Conservation (phyloP, 352 stramenopile genomes). For the Pythium pyrilobum region DNA sequence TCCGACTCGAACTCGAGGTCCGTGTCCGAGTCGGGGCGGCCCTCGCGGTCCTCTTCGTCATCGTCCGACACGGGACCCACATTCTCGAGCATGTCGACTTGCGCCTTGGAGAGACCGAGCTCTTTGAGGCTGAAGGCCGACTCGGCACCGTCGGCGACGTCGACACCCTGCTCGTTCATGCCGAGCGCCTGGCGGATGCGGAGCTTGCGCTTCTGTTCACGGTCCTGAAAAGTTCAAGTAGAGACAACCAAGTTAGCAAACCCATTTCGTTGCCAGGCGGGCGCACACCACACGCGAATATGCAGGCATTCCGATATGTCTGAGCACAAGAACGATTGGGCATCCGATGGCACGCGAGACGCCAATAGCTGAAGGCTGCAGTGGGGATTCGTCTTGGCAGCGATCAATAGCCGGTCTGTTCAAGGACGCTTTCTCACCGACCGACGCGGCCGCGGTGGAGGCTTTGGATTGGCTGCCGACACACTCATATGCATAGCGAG, state of each 20-base stretch:
- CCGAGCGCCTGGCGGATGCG: slow-evolving; percentile 72
- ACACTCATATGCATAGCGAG: slow-evolving; percentile 18
- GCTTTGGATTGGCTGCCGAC: slow-evolving; percentile 80
- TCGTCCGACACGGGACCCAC: slow-evolving; percentile 48
- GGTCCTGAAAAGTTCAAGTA: slow-evolving; percentile 46
- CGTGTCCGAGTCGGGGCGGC: slow-evolving; percentile 17
- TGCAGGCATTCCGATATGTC: slow-evolving; percentile 33
- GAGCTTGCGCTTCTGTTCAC: slow-evolving; percentile 82
- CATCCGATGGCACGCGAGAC: slow-evolving; percentile 55
- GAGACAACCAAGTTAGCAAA: background rate
- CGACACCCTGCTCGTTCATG: slow-evolving; percentile 81
- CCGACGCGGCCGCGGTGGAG: slow-evolving; percentile 31
- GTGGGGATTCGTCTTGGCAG: slow-evolving; percentile 57
- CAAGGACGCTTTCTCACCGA: slow-evolving; percentile 79
- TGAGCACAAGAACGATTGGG: slow-evolving; percentile 90
- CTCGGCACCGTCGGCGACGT: slow-evolving; percentile 66
- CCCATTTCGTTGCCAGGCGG: too few species aligned
- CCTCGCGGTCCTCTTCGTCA: slow-evolving; percentile 8
- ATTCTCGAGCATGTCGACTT: slow-evolving; percentile 78
- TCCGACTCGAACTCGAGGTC: slow-evolving; percentile 24
- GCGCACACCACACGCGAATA: slow-evolving; percentile 16
- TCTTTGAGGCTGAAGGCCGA: slow-evolving; percentile 80
- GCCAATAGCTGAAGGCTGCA: slow-evolving; percentile 91
- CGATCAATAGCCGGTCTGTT: slow-evolving; percentile 91
- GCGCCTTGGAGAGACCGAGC: slow-evolving; percentile 67